Evolutionary conservation across 2,329 filamentous ascomycete genomes (phyloP).

Genomic region (Aureobasidium lini): DNA sequence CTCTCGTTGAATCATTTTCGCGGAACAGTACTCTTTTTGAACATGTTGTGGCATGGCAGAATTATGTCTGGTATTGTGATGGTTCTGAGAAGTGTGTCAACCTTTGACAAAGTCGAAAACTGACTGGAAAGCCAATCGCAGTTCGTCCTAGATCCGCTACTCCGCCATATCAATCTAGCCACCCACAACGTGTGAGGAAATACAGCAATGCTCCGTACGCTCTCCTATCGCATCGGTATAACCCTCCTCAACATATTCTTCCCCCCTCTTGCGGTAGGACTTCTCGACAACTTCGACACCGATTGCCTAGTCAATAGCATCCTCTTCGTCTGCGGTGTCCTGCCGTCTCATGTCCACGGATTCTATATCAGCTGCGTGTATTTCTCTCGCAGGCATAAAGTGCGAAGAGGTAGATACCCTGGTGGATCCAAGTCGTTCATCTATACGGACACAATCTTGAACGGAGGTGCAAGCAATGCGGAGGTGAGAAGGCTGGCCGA

Average conservation of each 20-base stretch:
- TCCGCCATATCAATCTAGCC: too few relatives aligned
- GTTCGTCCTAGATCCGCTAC: too few relatives aligned
- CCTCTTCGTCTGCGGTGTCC: constrained; percentile 34
- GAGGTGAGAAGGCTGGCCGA: constrained; percentile 26
- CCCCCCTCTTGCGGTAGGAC: constrained; percentile 31
- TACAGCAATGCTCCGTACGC: not conserved
- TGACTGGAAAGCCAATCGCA: too few relatives aligned
- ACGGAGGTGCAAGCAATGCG: constrained; percentile 29
- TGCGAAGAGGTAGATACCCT: constrained; percentile 31
- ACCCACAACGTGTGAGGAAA: too few relatives aligned
- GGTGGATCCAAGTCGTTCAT: constrained; percentile 30
- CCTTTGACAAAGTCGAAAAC: too few relatives aligned
- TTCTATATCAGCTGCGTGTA: constrained; percentile 36
- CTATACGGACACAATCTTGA: constrained; percentile 29
- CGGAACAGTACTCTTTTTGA: too few relatives aligned
- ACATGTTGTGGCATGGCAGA: too few relatives aligned
- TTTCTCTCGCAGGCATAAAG: constrained; percentile 24
- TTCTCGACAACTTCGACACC: constrained; percentile 30
- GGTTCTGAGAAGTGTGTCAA: too few relatives aligned
- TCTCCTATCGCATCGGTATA: constrained; percentile 25
- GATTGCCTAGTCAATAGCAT: constrained; percentile 33
- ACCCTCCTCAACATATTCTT: constrained; percentile 34
- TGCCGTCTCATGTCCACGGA: constrained; percentile 34
- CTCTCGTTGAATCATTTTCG: too few relatives aligned
- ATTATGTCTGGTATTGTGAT: too few relatives aligned